Base-by-base conservation (phyloP, 2,329 filamentous ascomycete species). In the Stachybotrys chlorohalonatus region DNA sequence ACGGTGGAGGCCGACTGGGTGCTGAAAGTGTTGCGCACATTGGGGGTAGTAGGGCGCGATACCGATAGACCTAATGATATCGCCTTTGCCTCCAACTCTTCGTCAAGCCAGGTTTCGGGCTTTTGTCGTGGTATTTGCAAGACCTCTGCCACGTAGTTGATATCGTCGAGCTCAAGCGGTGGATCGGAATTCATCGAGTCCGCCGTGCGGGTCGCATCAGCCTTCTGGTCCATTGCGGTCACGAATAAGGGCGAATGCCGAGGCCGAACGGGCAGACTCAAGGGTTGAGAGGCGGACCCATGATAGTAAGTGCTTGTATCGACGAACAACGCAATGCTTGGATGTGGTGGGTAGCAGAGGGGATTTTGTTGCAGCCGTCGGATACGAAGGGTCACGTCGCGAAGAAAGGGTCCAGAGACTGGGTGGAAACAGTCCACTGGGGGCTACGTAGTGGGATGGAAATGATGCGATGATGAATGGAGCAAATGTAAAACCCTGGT, bases 1-100 rank as follows among this genome's bases (percentile, higher is more conserved):
- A 71, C 68, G 30, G 70, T 65, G 7, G 75, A 76, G 39, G 68
- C 68, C 17, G 75, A 78, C 56, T 76, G 70, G 57, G 72, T 68
- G 53, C 68, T 71, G 36, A 70, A 71, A 3, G 65, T 68, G 54
- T 71, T 67, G 51, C 67, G 68, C 55, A 72, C 70, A 39, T 73
- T 66, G 39, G 63, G 60, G 16, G 56, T 42, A 4, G 59, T 57
- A 17, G 58, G 61, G 48, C 59, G 59, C 42, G 57, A 63, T 57
- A 52, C n/a, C 56, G 63, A 64, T 53, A 73, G 70, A 45, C 71
- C 72, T 32, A 72, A 60, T 11, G 63, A 63, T 54, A 64, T 67
- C 42, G 72, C 72, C 51, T 64, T 69, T 42, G 65, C 64, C 45
- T 69, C 53, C 6, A 73, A 57, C 48, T 71, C 65, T 15, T 67